Conservation (phyloP, 2,329 filamentous ascomycete species). For the Monascus ruber region DNA sequence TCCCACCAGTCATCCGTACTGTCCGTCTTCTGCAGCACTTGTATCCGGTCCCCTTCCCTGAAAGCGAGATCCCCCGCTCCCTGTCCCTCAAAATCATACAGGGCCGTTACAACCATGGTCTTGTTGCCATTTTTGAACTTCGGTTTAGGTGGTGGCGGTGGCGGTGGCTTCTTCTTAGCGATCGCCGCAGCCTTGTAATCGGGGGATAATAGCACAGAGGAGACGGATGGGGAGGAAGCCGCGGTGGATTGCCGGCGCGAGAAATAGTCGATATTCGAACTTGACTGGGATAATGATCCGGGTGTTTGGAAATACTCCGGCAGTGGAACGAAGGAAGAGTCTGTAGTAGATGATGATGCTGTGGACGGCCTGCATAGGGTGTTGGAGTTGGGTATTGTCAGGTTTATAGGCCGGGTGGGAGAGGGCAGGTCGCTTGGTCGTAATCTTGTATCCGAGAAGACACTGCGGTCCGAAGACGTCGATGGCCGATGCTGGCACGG, state of each 20-base stretch:
- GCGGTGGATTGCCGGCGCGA: slow-evolving; percentile 28
- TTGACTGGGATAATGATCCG: slow-evolving; percentile 19
- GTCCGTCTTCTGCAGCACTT: slow-evolving; percentile 64
- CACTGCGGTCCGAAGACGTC: slow-evolving; percentile 5
- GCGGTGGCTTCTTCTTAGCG: slow-evolving; percentile 62
- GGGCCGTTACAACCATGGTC: slow-evolving; percentile 52
- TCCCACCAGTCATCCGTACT: slow-evolving; percentile 84
- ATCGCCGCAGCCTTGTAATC: slow-evolving; percentile 27
- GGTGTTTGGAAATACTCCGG: slow-evolving; percentile 2
- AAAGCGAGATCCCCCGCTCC: slow-evolving; percentile 61
- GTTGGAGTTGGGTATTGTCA: slow-evolving; percentile 6
- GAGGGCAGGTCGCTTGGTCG: too few species aligned
- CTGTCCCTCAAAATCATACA: slow-evolving; percentile 65
- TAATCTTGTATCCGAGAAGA: too few species aligned
- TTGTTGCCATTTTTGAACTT: slow-evolving; percentile 44
- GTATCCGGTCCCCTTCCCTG: slow-evolving; percentile 64
- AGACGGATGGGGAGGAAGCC: slow-evolving; percentile 25
- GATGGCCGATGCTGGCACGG: slow-evolving; percentile 27
- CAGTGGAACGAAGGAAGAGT: slow-evolving; percentile 9
- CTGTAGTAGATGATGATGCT: slow-evolving; percentile 5
- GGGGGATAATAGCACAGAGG: slow-evolving; percentile 29
- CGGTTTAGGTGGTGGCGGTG: slow-evolving; percentile 59
- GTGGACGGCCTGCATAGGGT: slow-evolving; percentile 10
- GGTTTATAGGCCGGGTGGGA: too few species aligned
- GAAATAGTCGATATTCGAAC: slow-evolving; percentile 33